These are phyloP conservation scores for Zasmidium angulare DNA, from an alignment of 2,329 filamentous ascomycete genomes.

Conservation along the genomic window DNA sequence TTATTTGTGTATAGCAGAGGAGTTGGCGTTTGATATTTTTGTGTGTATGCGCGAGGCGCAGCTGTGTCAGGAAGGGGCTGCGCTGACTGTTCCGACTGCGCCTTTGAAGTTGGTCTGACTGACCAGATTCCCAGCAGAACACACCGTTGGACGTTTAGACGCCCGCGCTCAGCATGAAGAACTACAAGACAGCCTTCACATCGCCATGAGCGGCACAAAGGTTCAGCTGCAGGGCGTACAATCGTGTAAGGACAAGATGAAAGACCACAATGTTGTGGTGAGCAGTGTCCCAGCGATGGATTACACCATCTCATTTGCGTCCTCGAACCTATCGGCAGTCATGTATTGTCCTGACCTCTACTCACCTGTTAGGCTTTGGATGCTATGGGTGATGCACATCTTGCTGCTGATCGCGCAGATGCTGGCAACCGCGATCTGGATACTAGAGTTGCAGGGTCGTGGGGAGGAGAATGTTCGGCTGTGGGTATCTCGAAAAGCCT, in stretches of 20 bases:
- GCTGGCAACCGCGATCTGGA: conserved; percentile 1
- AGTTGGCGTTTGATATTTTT: background rate
- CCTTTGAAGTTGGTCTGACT: too few species aligned
- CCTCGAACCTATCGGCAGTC: background rate
- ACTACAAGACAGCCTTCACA: too few species aligned
- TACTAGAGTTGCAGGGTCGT: conserved; percentile 5
- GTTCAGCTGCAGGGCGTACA: too few species aligned
- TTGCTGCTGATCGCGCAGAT: conserved; percentile 9
- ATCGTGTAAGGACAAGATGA: too few species aligned
- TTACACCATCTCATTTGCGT: background rate
- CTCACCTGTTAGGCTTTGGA: conserved; percentile 8
- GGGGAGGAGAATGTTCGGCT: conserved; percentile 1
- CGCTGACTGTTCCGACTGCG: too few species aligned
- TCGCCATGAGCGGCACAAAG: too few species aligned
- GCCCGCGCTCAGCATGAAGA: too few species aligned
- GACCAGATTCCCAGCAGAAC: too few species aligned
- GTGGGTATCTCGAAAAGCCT: background rate
- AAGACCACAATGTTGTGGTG: too few species aligned
- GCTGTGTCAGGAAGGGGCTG: too few species aligned
- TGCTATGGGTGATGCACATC: conserved; percentile 10
- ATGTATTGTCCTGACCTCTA: conserved; percentile 8
- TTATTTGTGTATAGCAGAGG: background rate
- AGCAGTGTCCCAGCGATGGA: background rate
- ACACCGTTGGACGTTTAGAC: too few species aligned
- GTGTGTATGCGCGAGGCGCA: too few species aligned